Evolutionary conservation across 2,329 filamentous ascomycete species (phyloP).

Genomic region (Hortaea werneckii): DNA sequence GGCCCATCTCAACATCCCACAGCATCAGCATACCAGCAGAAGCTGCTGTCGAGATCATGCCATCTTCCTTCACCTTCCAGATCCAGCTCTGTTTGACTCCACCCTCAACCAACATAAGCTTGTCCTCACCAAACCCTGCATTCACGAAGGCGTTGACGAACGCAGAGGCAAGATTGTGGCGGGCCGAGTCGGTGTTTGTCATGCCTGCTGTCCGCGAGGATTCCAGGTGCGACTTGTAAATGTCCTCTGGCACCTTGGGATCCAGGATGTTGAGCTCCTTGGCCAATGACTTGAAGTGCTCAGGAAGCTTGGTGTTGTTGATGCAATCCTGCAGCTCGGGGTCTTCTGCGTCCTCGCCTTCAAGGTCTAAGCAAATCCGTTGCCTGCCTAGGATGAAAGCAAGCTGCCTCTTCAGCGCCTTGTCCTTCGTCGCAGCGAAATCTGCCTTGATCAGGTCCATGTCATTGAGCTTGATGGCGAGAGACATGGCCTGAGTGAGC

Average conservation of each 20-base stretch:
- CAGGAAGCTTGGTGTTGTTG: slow-evolving; percentile 76
- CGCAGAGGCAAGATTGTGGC: slow-evolving; percentile 88
- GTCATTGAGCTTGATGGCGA: slow-evolving; percentile 90
- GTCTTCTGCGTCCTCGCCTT: slow-evolving; percentile 57
- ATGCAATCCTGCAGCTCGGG: slow-evolving; percentile 70
- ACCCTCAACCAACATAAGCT: slow-evolving; percentile 89
- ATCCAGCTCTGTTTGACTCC: slow-evolving; percentile 83
- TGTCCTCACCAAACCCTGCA: slow-evolving; percentile 88
- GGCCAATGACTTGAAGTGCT: slow-evolving; percentile 86
- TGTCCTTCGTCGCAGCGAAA: slow-evolving; percentile 70
- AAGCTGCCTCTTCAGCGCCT: slow-evolving; percentile 80
- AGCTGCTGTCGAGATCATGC: slow-evolving; percentile 92
- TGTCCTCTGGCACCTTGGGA: slow-evolving; percentile 93
- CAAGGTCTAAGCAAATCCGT: slow-evolving; percentile 68
- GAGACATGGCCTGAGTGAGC: slow-evolving; percentile 81
- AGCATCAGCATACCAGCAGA: slow-evolving; percentile 84
- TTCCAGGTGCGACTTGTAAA: slow-evolving; percentile 98
- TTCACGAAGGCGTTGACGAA: slow-evolving; percentile 98
- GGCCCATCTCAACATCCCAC: slow-evolving; percentile 85
- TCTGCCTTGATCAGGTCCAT: slow-evolving; percentile 65
- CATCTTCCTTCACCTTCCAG: slow-evolving; percentile 98
- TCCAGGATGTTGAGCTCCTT: slow-evolving; percentile 97
- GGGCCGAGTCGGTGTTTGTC: slow-evolving; percentile 89
- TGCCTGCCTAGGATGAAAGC: slow-evolving; percentile 88
- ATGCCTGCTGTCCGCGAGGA: slow-evolving; percentile 85